Conservation (phyloP, 768 basidiomycete genomes). For the Suillus luteus region DNA sequence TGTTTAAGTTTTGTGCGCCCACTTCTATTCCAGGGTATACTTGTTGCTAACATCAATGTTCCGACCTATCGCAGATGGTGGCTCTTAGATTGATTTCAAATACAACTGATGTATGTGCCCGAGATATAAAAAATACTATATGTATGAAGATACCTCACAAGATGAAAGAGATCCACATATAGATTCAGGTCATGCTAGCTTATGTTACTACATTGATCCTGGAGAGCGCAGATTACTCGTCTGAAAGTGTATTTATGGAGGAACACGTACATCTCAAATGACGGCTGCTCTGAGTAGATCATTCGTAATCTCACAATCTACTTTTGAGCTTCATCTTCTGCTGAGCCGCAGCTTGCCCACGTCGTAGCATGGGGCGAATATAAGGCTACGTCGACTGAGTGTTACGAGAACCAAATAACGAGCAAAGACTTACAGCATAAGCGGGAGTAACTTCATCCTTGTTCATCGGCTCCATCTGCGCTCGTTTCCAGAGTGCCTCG, state of each 20-base stretch:
- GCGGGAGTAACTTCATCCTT: conserved; percentile 49
- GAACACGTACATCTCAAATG: background rate
- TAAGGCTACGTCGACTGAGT: conserved; percentile 33
- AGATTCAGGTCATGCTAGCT: background rate
- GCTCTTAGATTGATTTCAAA: background rate
- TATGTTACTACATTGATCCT: background rate
- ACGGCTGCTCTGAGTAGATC: background rate
- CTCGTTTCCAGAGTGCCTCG: conserved; percentile 62
- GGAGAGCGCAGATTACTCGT: background rate
- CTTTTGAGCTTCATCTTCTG: conserved; percentile 2
- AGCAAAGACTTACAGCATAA: conserved; percentile 47
- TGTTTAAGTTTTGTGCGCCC: background rate
- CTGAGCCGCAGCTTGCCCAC: conserved; percentile 43
- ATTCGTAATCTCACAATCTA: background rate
- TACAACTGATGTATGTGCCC: background rate
- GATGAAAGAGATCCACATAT: background rate
- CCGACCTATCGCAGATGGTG: background rate
- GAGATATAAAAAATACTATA: background rate
- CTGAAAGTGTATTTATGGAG: background rate
- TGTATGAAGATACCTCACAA: background rate
- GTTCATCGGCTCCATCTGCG: conserved; percentile 63
- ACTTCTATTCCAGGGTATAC: background rate
- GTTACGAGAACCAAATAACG: background rate
- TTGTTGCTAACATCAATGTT: background rate
- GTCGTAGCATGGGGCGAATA: conserved; percentile 53